Conservation (phyloP, 306 rosid species). For the Heteromeles arbutifolia region DNA sequence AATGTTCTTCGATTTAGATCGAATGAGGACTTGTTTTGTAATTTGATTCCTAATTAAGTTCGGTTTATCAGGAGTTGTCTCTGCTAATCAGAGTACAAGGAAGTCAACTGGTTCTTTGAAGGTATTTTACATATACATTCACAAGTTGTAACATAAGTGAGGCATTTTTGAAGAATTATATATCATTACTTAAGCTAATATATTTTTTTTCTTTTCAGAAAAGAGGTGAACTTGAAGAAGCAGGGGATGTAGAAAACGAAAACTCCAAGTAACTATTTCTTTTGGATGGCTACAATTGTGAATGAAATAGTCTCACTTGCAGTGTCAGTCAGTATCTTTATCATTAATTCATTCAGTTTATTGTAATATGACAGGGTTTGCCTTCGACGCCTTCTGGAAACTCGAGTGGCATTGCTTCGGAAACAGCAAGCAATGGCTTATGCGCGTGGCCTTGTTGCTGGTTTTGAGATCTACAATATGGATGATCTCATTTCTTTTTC, state of each 20-base stretch:
- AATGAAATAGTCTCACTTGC: background rate
- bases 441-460: constrained; percentile 61
- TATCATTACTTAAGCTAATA: constrained; percentile 1
- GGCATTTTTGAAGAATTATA: background rate
- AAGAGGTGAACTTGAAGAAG: constrained; percentile 30
- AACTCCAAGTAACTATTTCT: constrained; percentile 48
- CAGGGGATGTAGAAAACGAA: constrained; percentile 29
- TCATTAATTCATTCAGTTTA: constrained; percentile 17
- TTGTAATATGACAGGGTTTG: constrained; percentile 29
- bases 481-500: constrained; percentile 52
- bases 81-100: constrained; percentile 2
- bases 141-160: background rate
- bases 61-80: background rate
- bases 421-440: constrained; percentile 76
- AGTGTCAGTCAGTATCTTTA: background rate
- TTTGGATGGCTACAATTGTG: background rate
- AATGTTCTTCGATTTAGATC: background rate
- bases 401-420: constrained; percentile 42
- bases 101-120: constrained; percentile 1
- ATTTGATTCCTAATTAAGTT: too few species aligned
- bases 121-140: background rate
- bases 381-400: constrained; percentile 47
- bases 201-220: constrained; percentile 28
- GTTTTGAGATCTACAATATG: constrained; percentile 45
- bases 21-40: background rate